Evolutionary conservation across 441 rosid species (phyloP).

Genomic region (Adansonia madagascariensis): DNA sequence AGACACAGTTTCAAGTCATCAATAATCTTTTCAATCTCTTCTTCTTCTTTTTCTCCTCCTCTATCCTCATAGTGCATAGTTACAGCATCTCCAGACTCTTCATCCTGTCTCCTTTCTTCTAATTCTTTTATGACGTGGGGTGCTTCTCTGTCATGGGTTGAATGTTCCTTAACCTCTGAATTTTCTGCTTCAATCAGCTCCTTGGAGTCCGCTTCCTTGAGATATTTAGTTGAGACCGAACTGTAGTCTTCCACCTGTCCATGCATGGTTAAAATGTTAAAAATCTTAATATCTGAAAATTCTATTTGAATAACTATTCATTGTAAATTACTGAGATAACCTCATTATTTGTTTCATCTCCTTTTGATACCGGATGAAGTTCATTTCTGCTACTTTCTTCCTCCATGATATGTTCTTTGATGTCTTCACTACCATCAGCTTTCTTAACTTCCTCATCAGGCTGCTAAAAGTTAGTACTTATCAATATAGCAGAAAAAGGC

Average conservation of each 20-base stretch:
- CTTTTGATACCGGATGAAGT: conserved; percentile 24
- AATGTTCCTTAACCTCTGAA: conserved; percentile 3
- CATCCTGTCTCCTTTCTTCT: conserved; percentile 26
- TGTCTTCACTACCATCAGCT: background rate
- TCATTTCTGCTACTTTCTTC: too few species aligned
- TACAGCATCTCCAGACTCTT: conserved; percentile 12
- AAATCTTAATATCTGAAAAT: background rate
- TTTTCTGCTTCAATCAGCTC: conserved; percentile 33
- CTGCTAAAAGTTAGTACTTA: conserved; percentile 34
- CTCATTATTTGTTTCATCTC: conserved; percentile 36
- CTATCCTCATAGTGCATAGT: background rate
- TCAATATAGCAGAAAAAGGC: conserved; percentile 14
- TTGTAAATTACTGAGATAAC: conserved; percentile 20
- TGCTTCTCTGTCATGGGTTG: conserved; percentile 30
- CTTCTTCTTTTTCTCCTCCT: conserved; percentile 33
- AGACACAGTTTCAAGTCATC: background rate
- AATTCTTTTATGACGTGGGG: conserved; percentile 13
- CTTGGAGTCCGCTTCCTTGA: background rate
- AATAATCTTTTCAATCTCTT: conserved; percentile 7
- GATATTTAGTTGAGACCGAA: background rate
- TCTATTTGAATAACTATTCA: background rate
- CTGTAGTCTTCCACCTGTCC: conserved; percentile 41
- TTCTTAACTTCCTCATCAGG: conserved; percentile 23
- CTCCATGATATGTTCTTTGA: too few species aligned
- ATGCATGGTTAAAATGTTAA: conserved; percentile 20